Conservation (phyloP, 2,329 filamentous ascomycete genomes). For the Cercospora brassicicola region DNA sequence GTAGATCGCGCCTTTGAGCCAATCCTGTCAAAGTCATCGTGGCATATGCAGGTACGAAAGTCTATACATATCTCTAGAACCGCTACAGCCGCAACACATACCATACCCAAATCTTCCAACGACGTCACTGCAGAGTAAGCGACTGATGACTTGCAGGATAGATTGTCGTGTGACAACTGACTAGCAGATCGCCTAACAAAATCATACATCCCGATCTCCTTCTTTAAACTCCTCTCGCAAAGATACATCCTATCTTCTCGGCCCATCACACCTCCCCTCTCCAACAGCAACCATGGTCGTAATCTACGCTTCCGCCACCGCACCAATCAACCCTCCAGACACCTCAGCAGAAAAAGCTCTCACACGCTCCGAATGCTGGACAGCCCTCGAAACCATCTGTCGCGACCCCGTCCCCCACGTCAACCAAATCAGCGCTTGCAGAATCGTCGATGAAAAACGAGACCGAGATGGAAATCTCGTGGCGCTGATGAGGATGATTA, state of each 20-base stretch:
- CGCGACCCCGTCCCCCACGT: slow-evolving; percentile 6
- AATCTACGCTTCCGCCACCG: slow-evolving; percentile 10
- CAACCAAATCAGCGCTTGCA: slow-evolving; percentile 6
- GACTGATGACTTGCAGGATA: too few species aligned
- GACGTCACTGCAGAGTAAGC: background rate
- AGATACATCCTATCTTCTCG: too few species aligned
- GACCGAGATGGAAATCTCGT: slow-evolving; percentile 1
- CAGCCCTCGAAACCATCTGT: slow-evolving; percentile 3
- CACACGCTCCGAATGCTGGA: slow-evolving; percentile 5
- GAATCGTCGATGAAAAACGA: slow-evolving; percentile 2
- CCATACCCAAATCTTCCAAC: background rate
- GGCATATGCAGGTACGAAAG: slow-evolving; percentile 1
- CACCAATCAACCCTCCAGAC: background rate
- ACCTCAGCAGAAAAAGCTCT: background rate
- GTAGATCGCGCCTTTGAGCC: background rate
- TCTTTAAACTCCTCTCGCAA: too few species aligned
- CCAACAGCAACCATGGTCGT: slow-evolving; percentile 3
- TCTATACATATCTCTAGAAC: background rate
- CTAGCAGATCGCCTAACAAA: background rate
- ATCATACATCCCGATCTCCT: background rate
- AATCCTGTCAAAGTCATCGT: background rate
- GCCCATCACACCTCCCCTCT: too few species aligned
- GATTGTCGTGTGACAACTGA: background rate
- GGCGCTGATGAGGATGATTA: slow-evolving; percentile 3
- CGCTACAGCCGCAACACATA: background rate